Evolutionary conservation across 164 flowering plant species (phyloP).

Genomic region (Paratinospora sagittata): DNA sequence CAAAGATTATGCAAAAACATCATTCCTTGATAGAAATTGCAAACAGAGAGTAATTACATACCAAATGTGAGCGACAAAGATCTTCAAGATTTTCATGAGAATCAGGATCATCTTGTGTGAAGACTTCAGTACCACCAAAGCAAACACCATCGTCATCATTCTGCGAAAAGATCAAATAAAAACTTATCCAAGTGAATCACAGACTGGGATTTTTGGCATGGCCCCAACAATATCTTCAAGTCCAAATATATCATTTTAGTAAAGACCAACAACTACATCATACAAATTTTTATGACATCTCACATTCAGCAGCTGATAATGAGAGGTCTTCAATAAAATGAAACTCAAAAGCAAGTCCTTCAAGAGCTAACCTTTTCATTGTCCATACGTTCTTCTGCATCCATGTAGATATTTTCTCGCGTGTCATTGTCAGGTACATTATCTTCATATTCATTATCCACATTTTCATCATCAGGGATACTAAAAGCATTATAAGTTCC

Average conservation of each 20-base stretch:
- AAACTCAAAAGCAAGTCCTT: neutral
- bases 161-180: slow-evolving; percentile 30
- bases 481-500: slow-evolving; percentile 24
- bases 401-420: slow-evolving; percentile 38
- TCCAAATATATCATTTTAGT: neutral
- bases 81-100: slow-evolving; percentile 71
- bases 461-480: slow-evolving; percentile 27
- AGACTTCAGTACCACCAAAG: slow-evolving; percentile 29
- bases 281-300: neutral
- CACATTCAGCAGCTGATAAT: neutral
- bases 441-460: slow-evolving; percentile 37
- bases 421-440: slow-evolving; percentile 44
- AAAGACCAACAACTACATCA: neutral
- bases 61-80: slow-evolving; percentile 89
- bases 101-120: slow-evolving; percentile 30
- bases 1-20: neutral
- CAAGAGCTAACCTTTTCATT: slow-evolving; percentile 35
- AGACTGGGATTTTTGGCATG: neutral
- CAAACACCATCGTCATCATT: slow-evolving; percentile 27
- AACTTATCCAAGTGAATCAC: slow-evolving; percentile 5
- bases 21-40: neutral
- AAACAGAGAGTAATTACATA: slow-evolving; percentile 23
- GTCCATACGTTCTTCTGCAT: slow-evolving; percentile 38
- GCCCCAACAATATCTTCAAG: neutral
- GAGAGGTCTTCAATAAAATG: neutral